Conservation (phyloP, 805 yeast species). For the Yarrowia osloensis region DNA sequence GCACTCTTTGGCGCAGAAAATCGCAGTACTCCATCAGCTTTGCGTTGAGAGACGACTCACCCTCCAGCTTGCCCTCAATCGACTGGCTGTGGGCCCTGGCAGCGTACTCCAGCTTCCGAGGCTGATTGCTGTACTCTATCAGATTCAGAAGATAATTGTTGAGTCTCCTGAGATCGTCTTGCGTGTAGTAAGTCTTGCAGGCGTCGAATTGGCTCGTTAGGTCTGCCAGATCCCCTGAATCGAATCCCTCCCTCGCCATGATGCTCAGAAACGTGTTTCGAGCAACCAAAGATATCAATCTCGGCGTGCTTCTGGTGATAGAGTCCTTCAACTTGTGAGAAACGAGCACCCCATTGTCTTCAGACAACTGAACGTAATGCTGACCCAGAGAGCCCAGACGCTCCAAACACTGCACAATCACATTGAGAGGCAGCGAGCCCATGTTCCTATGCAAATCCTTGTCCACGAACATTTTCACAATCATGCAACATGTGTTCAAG, state of each 20-base stretch:
- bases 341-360: neutral
- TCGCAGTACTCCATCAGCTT: slow-evolving; percentile 9
- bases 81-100: neutral
- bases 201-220: neutral
- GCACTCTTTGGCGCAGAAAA: neutral
- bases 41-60: neutral
- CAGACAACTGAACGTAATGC: neutral
- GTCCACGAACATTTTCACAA: slow-evolving; percentile 1
- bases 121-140: neutral
- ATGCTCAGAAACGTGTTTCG: slow-evolving; percentile 2
- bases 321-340: neutral
- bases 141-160: neutral
- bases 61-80: neutral
- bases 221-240: neutral
- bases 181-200: neutral
- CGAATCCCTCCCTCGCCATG: neutral
- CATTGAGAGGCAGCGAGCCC: neutral
- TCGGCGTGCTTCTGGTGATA: neutral
- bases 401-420: neutral
- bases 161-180: neutral
- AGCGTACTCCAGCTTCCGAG: neutral
- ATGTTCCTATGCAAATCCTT: slow-evolving; percentile 1
- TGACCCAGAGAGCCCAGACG: neutral
- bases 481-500: slow-evolving; percentile 7
- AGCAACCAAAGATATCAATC: neutral